A percentile compares a stretch with the other conserved stretches of the same genome.
Conservation (phyloP, 192 early-diverging fungal species). For the Backusella parvicylindrica region DNA sequence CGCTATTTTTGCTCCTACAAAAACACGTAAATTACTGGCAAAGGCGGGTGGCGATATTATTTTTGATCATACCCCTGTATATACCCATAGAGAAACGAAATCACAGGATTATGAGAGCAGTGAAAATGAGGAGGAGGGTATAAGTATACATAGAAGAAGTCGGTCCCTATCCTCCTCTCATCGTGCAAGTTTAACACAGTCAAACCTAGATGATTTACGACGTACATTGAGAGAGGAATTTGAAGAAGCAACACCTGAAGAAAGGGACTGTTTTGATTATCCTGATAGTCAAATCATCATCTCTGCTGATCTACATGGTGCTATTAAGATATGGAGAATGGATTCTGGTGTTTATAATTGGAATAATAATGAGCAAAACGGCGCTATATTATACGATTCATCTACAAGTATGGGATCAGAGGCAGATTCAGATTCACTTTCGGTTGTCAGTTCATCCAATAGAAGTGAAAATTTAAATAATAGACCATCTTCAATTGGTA, state of each 20-base stretch:
- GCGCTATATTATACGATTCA: background rate
- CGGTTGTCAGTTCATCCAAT: background rate
- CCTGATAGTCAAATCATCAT: constrained; percentile 59
- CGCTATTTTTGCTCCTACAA: constrained; percentile 61
- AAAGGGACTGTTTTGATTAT: constrained; percentile 22
- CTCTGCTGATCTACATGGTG: constrained; percentile 56
- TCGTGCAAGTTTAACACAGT: background rate
- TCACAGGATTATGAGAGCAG: background rate
- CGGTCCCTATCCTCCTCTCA: background rate
- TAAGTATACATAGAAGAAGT: background rate
- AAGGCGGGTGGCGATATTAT: constrained; percentile 42
- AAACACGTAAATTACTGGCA: constrained; percentile 57
- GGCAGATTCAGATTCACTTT: background rate
- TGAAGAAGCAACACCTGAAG: constrained; percentile 3
- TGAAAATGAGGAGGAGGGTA: background rate
- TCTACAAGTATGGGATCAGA: background rate
- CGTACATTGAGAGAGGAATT: background rate
- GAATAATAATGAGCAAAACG: background rate
- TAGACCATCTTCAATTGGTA: background rate
- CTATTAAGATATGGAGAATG: constrained; percentile 64
- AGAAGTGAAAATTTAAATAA: background rate
- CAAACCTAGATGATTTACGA: background rate
- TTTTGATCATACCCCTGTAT: constrained; percentile 41
- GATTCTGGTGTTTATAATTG: constrained; percentile 42
- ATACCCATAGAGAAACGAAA: constrained; percentile 28